Base-by-base conservation (phyloP, 2,329 filamentous ascomycete species). In the Sclerotinia spermophila region DNA sequence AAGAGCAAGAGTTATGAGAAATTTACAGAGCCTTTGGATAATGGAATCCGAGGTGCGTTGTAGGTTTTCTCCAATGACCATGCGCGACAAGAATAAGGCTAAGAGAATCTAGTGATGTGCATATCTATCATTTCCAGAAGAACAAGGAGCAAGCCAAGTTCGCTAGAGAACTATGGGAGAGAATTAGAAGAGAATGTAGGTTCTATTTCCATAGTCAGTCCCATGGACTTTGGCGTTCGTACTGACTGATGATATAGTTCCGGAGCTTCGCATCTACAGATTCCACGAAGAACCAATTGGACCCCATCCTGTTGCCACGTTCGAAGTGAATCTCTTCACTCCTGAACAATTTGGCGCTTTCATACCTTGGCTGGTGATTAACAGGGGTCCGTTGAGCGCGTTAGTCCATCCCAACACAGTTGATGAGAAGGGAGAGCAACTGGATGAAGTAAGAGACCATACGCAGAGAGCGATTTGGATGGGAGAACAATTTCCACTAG, bases 291-390 rank as follows among this genome's bases (percentile, higher is more conserved):
- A 82, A 21, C 93, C 94, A 0, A 81, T 97, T 40, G 94, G 94
- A 0, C 94, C 94, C 0, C 94, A 97, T 79, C 90, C 91, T 0
- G 81, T 93, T 0, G 91, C 89, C 67, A 97, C 97, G 93, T 97
- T 97, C 77, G 94, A 97, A 81, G 93, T 97, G 60, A 96, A 96
- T 75, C 60, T 97, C 30, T 93, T 95, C 79, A 93, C 90, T 0
- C 94, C 94, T 0, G 89, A 88, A 4, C 92, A 97, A 79, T 97
- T 97, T 77, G 94, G 94, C 0, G 94, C 94, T 0, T 96, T 97
- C 77, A 82, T 97, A 53, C 86, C 92, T 0, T 97, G 94, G 94
- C 82, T 97, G 42, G 86, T 92, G 42, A 87, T 97, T 71, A 90
- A 94, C 81, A 86, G 94, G 7, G 94, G 94, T 0, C 92, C 92